phyloP scores from a whole-genome alignment of 495 filamentous ascomycete species.

The Neurospora terricola region DNA sequence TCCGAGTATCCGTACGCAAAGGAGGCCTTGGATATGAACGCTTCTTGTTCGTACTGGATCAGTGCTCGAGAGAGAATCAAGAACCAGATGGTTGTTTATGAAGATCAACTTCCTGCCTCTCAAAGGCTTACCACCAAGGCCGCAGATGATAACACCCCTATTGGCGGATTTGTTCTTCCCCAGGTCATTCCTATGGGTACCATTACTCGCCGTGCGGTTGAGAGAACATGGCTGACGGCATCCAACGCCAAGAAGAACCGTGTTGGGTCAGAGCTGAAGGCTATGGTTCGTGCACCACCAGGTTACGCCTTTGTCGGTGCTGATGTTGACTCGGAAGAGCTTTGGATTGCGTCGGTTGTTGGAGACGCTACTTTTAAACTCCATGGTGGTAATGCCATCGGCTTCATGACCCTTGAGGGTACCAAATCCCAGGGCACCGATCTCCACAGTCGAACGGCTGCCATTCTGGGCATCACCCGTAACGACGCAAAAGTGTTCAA shows the following conservation, averaged over 20 bases:
- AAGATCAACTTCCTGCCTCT: slow-evolving; percentile 41
- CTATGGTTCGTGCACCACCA: slow-evolving; percentile 86
- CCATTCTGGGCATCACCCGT: slow-evolving; percentile 83
- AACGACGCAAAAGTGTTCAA: slow-evolving; percentile 98
- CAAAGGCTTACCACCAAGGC: neutral
- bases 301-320: slow-evolving; percentile 93
- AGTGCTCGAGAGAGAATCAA: slow-evolving; percentile 84
- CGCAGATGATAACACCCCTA: slow-evolving; percentile 8
- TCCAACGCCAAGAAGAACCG: slow-evolving; percentile 94
- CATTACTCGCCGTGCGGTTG: slow-evolving; percentile 89
- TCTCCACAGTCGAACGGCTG: slow-evolving; percentile 86
- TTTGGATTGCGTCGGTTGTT: slow-evolving; percentile 95
- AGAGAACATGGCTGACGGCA: slow-evolving; percentile 97
- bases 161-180: slow-evolving; percentile 78
- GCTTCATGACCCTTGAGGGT: slow-evolving; percentile 98
- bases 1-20: slow-evolving; percentile 85
- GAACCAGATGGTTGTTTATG: slow-evolving; percentile 88
- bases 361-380: slow-evolving; percentile 89
- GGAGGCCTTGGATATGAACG: slow-evolving; percentile 95
- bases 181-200: slow-evolving; percentile 99
- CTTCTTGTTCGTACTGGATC: slow-evolving; percentile 98
- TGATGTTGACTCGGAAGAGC: slow-evolving; percentile 96
- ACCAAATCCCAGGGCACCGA: slow-evolving; percentile 91
- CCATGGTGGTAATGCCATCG: slow-evolving; percentile 91
- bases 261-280: slow-evolving; percentile 93